Base-by-base conservation (phyloP, 2,329 filamentous ascomycete species). In the Rutstroemia sp. region DNA sequence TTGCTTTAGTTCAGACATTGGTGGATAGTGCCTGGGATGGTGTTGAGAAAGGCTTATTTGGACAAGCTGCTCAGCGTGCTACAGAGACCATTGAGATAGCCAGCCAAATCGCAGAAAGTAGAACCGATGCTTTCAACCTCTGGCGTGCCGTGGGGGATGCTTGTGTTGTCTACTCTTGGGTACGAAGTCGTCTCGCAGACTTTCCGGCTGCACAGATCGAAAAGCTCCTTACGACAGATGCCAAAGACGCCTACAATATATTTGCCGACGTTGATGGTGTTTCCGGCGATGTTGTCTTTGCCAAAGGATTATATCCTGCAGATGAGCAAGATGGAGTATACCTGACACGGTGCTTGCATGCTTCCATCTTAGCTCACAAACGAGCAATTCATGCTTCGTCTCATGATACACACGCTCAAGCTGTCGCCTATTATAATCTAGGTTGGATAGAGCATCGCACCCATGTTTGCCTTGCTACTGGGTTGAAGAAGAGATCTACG, bases 371-470 rank as follows among this genome's bases (percentile, higher is more conserved):
- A 18, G 88, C 90, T 5, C 89, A 95, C 70, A 99, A 97, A 70
- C 82, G 89, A 61, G 91, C 91, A 7, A 85, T 97, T 14, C 75
- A 87, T 63, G 80, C 85, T 41, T 87, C 86, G 16, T 75, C 83
- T 0, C 76, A 85, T 58, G 92, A 99, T 67, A 70, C 82, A 7
- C 89, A 96, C 69, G 92, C 92, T 3, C 92, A 95, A 71, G 90
- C 94, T 1, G 89, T 97, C n/a, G 90, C 92, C 0, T 94, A 92
- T 79, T 99, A 96, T 72, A 99, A 99, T 66, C 77, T 99, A 18
- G 94, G 94, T 44, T 97, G 92, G 89, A 88, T 90, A 1, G 94
- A 99, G 70, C 84, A 94, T 68, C 82, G 87, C 46, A 88, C 91
- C 0, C 89, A 95, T 67, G 74, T 77, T 10, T 89, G 83, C 66